Base-by-base conservation (phyloP, 2,329 filamentous ascomycete species). In the Penicillium crustosum region DNA sequence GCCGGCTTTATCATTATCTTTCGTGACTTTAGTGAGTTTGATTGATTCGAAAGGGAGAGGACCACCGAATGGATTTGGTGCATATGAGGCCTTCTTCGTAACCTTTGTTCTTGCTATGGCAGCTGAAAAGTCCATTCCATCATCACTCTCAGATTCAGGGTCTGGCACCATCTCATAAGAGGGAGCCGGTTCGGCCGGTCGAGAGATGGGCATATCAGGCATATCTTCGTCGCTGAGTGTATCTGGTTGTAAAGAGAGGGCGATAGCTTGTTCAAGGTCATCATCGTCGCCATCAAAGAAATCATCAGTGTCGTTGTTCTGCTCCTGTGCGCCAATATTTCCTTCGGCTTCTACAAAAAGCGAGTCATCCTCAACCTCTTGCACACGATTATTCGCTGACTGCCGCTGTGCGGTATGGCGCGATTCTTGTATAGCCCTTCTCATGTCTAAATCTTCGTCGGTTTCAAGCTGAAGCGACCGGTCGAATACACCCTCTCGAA, bases 21-120 rank as follows among this genome's bases (percentile, higher is more conserved):
- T 48, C 36, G 62, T 78, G 1, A 81, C 83, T 51, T 84, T 87
- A 44, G 89, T 86, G 1, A 96, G 81, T 69, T 91, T 82, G 7
- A 88, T 77, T 50, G 83, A 93, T 66, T 96, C 92, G 68, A 99
- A 99, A 0, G 94, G 94, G 6, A 99, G 75, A 0, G 93, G 91
- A 0, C 93, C 93, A 63, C 85, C 85, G 68, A 96, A 89, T 3
- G 85, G 81, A 65, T 86, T 85, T 15, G 58, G 38, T 7, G 53
- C 9, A 8, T 38, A 25, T 10, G 63, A 65, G 31, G 63, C 65
- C 41, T 81, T 81, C 69, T 86, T 84, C 57, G 81, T 79, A 63
- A 83, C 84, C 58, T 88, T 86, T 21, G 90, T 89, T 61, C 87
- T 88, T 10, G 87, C 86, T 49, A 97, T 75, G 0, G 91, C 88